phyloP scores from a whole-genome alignment of 495 filamentous ascomycete species.

The Cetradonia linearis region DNA sequence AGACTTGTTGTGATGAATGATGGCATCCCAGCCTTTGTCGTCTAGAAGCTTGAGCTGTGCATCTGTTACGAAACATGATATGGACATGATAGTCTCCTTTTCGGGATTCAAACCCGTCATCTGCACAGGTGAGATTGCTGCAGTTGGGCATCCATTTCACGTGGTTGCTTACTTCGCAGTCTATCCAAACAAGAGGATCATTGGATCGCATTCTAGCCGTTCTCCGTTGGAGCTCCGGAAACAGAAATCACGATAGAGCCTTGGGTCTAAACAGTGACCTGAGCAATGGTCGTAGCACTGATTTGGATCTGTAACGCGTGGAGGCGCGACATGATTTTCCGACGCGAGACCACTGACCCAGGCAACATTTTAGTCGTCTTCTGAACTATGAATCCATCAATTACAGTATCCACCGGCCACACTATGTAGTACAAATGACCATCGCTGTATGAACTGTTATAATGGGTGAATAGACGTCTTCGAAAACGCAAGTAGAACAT shows the following conservation, averaged over 20 bases:
- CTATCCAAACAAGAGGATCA: conserved; percentile 73
- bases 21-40: conserved; percentile 61
- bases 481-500: not conserved
- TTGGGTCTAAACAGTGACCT: conserved; percentile 2
- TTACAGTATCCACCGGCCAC: not conserved
- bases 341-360: not conserved
- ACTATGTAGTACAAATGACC: too few species aligned
- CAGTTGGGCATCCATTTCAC: not conserved
- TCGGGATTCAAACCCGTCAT: conserved; percentile 87
- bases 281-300: conserved; percentile 1
- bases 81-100: conserved; percentile 76
- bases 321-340: not conserved
- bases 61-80: conserved; percentile 89
- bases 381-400: too few species aligned
- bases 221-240: not conserved
- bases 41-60: conserved; percentile 67
- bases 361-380: not conserved
- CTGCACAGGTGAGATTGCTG: conserved; percentile 36
- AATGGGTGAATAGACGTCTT: too few species aligned
- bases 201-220: conserved; percentile 42
- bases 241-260: not conserved
- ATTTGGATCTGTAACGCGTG: not conserved
- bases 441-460: too few species aligned
- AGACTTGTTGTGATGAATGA: conserved; percentile 65
- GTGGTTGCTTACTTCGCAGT: conserved; percentile 63